Evolutionary conservation across 2,329 filamentous ascomycete species (phyloP).

Genomic region (Pseudogymnoascus sp.): DNA sequence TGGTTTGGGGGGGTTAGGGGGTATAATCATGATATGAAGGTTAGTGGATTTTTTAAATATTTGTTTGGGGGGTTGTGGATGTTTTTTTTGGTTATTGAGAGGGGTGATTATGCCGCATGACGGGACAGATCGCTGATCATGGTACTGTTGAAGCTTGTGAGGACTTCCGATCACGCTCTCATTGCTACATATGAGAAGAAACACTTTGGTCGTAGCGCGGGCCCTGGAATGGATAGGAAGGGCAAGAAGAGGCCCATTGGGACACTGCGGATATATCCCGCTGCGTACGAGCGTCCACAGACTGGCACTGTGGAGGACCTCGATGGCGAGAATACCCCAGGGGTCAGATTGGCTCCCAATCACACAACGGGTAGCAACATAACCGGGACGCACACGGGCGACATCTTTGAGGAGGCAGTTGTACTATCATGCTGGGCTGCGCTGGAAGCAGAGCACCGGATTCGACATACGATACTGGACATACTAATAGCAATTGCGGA

Average conservation of each 20-base stretch:
- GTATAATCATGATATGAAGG: not conserved
- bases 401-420: not conserved
- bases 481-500: not conserved
- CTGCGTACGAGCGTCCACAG: not conserved
- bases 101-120: not conserved
- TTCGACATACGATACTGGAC: not conserved
- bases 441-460: not conserved
- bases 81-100: not conserved
- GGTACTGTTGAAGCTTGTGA: not conserved
- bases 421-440: not conserved
- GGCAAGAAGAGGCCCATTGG: not conserved
- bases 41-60: not conserved
- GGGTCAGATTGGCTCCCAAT: not conserved
- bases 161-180: not conserved
- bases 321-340: not conserved
- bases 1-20: conserved; percentile 20
- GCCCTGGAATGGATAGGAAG: not conserved
- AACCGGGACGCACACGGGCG: not conserved
- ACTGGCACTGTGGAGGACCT: not conserved
- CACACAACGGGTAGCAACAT: not conserved
- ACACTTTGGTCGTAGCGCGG: not conserved
- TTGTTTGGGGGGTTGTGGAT: not conserved
- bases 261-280: not conserved
- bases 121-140: not conserved
- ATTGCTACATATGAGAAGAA: conserved; percentile 5